Evolutionary conservation across 2,329 filamentous ascomycete genomes (phyloP).

Genomic region (Didymosphaeria variabile): DNA sequence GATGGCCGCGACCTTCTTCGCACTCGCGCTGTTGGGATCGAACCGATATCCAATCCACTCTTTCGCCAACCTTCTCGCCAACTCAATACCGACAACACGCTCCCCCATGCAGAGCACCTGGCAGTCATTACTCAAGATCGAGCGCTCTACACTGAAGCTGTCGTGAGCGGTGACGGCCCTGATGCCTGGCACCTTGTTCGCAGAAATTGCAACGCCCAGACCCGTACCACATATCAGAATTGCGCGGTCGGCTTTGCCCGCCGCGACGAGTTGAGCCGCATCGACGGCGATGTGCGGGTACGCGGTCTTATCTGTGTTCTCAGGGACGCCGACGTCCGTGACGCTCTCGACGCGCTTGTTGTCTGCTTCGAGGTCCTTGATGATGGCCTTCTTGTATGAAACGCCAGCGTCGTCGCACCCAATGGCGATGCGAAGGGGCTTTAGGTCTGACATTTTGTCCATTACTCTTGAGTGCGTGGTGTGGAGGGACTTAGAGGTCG

Average conservation of each 20-base stretch:
- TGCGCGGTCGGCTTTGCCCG: constrained; percentile 76
- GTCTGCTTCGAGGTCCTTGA: constrained; percentile 73
- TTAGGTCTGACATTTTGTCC: background rate
- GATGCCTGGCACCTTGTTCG: constrained; percentile 86
- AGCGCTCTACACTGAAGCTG: constrained; percentile 82
- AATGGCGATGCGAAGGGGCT: constrained; percentile 66
- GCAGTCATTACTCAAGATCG: constrained; percentile 83
- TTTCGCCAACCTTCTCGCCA: constrained; percentile 77
- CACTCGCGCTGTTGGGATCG: constrained; percentile 71
- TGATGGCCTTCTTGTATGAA: constrained; percentile 80
- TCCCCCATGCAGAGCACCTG: constrained; percentile 90
- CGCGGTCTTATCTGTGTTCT: constrained; percentile 75
- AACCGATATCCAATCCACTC: constrained; percentile 90
- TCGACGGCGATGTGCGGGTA: constrained; percentile 82
- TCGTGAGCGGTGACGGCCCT: constrained; percentile 91
- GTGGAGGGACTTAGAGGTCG: constrained; percentile 32
- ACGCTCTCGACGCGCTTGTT: constrained; percentile 71
- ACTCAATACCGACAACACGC: constrained; percentile 81
- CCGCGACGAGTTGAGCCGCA: constrained; percentile 71
- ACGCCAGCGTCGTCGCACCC: constrained; percentile 78
- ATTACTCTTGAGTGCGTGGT: background rate
- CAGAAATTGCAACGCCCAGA: constrained; percentile 85
- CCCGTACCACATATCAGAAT: constrained; percentile 87
- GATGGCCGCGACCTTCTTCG: constrained; percentile 63
- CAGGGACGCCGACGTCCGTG: constrained; percentile 77